Evolutionary conservation across 108 stramenopile species (phyloP).

Genomic region (Heterococcus sp.): DNA sequence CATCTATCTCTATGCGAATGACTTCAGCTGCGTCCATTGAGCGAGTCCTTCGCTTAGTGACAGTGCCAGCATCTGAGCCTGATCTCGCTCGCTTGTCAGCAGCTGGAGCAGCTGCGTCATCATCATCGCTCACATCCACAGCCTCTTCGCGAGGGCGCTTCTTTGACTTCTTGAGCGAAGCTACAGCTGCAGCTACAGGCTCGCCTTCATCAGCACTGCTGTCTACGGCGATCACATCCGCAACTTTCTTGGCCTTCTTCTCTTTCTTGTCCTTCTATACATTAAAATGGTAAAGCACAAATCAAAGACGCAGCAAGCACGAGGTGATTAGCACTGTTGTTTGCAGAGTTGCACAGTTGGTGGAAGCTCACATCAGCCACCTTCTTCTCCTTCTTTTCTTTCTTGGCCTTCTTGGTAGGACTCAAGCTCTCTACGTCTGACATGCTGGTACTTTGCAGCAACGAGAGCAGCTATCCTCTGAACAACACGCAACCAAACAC

Average conservation of each 20-base stretch:
- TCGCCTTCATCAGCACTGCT: not conserved
- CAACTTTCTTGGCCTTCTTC: conserved; percentile 31
- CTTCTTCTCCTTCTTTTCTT: not conserved
- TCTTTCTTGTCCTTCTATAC: conserved; percentile 37
- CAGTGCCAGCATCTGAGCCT: not conserved
- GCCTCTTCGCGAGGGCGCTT: not conserved
- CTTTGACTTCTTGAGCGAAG: not conserved
- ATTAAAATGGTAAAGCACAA: not conserved
- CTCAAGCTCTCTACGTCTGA: not conserved
- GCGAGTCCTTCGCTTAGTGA: conserved; percentile 13
- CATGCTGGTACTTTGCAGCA: no score
- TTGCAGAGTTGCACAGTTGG: no score
- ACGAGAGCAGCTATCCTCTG: no score
- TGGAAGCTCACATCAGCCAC: not conserved
- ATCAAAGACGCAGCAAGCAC: not conserved
- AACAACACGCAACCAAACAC: no score
- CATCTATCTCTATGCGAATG: not conserved
- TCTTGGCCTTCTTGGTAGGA: not conserved
- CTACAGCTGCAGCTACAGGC: not conserved
- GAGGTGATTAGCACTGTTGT: not conserved
- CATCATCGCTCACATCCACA: not conserved
- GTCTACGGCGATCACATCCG: not conserved
- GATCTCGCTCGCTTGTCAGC: conserved; percentile 1
- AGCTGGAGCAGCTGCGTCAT: not conserved
- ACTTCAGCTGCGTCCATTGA: conserved; percentile 5